Conservation (phyloP, 2,329 filamentous ascomycete species). For the Penicillium freii region DNA sequence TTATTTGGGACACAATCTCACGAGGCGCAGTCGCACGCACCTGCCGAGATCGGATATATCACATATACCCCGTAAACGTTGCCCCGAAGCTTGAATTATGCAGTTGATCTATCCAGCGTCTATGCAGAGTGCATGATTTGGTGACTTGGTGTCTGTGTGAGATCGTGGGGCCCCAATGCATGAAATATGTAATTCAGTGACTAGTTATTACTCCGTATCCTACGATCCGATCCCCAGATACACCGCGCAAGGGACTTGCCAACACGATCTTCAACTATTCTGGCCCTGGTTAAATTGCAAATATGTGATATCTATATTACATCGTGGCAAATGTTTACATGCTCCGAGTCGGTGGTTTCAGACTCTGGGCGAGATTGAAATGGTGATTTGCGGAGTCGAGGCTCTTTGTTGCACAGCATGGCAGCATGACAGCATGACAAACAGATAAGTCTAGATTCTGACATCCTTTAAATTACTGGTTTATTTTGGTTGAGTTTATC, state of each 20-base stretch:
- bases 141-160: not conserved
- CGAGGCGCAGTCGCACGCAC: slow-evolving; percentile 13
- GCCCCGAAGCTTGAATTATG: slow-evolving; percentile 15
- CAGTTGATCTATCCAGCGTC: slow-evolving; percentile 16
- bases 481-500: not conserved
- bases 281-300: slow-evolving; percentile 11
- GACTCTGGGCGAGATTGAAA: not conserved
- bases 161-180: slow-evolving; percentile 1
- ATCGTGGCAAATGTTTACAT: not conserved
- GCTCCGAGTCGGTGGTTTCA: slow-evolving; percentile 2
- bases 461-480: not conserved
- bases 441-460: not conserved
- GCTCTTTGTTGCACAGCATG: not conserved
- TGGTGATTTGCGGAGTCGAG: slow-evolving; percentile 3
- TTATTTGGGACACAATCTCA: not conserved
- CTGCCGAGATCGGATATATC: slow-evolving; percentile 6
- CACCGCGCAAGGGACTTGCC: slow-evolving; percentile 22
- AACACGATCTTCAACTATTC: slow-evolving; percentile 14
- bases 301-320: slow-evolving; percentile 1
- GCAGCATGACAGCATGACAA: not conserved
- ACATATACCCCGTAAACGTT: slow-evolving; percentile 7
- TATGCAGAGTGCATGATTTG: slow-evolving; percentile 4
- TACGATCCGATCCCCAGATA: slow-evolving; percentile 14
- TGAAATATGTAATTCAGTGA: slow-evolving; percentile 9
- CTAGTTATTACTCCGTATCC: too few species aligned